Conservation (phyloP, 106 monocot species). For the Acorus gramineus region DNA sequence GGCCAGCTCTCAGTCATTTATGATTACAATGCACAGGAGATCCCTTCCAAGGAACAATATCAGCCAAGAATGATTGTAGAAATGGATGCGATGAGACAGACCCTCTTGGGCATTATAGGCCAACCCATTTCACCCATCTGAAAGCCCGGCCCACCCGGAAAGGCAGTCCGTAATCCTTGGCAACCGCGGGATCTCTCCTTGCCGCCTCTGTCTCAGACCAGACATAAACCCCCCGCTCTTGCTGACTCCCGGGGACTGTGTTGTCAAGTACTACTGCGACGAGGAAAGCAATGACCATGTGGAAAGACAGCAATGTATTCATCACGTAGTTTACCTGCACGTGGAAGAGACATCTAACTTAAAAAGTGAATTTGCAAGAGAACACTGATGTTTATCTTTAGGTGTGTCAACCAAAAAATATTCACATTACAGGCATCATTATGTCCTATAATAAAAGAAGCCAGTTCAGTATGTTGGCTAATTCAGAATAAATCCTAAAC, state of each 20-base stretch:
- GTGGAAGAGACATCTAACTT: background rate
- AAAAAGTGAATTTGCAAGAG: too few species aligned
- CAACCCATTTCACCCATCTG: constrained; percentile 93
- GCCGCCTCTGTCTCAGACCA: constrained; percentile 69
- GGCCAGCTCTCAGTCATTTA: too few species aligned
- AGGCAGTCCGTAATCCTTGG: constrained; percentile 69
- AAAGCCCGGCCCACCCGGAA: constrained; percentile 50
- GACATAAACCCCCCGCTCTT: constrained; percentile 81
- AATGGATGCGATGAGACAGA: background rate
- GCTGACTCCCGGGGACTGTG: constrained; percentile 76
- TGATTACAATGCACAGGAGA: background rate
- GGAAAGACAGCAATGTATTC: constrained; percentile 68
- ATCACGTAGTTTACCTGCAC: constrained; percentile 72
- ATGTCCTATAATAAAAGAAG: too few species aligned
- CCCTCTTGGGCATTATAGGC: constrained; percentile 27
- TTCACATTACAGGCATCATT: too few species aligned
- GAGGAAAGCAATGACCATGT: constrained; percentile 84
- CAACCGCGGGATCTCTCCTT: constrained; percentile 42
- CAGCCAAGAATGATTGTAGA: too few species aligned
- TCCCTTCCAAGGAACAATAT: background rate
- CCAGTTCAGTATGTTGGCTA: too few species aligned
- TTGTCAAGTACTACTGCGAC: constrained; percentile 77
- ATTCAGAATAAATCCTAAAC: too few species aligned
- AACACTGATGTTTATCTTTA: too few species aligned
- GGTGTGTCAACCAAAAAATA: too few species aligned